Percentiles rank a stretch among this genome's conserved stretches.
Conservation (phyloP, 257 asterid genomes). For the Capsicum pubescens region DNA sequence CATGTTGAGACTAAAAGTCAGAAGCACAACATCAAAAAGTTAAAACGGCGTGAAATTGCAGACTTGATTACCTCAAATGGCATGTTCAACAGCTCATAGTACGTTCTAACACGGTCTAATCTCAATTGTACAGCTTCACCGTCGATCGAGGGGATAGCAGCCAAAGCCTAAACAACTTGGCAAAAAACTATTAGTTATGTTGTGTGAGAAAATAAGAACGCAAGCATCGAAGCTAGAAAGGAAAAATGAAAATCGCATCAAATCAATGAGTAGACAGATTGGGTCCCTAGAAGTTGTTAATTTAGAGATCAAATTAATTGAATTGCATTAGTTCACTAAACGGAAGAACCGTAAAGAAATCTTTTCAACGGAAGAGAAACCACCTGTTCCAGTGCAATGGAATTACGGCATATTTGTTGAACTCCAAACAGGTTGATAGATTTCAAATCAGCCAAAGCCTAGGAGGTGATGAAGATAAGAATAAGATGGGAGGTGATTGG, state of each 20-base stretch:
- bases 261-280: slow-evolving; percentile 17
- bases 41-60: slow-evolving; percentile 18
- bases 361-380: slow-evolving; percentile 16
- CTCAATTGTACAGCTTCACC: slow-evolving; percentile 79
- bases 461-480: slow-evolving; percentile 30
- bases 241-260: background rate
- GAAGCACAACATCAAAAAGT: slow-evolving; percentile 23
- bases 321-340: slow-evolving; percentile 17
- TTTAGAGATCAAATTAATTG: slow-evolving; percentile 1
- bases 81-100: slow-evolving; percentile 90
- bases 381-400: slow-evolving; percentile 99
- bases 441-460: slow-evolving; percentile 95
- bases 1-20: background rate
- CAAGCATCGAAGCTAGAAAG: slow-evolving; percentile 21
- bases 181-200: slow-evolving; percentile 28
- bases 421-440: slow-evolving; percentile 98
- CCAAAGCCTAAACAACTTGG: slow-evolving; percentile 68
- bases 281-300: slow-evolving; percentile 11
- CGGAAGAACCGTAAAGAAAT: slow-evolving; percentile 21
- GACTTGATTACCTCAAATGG: slow-evolving; percentile 85
- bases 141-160: slow-evolving; percentile 87
- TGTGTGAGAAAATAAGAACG: slow-evolving; percentile 20
- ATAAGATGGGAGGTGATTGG: background rate
- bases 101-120: slow-evolving; percentile 88
- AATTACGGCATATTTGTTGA: slow-evolving; percentile 97